Base-by-base conservation (phyloP, 148 eudicot genomes). In the Cornus controversa region DNA sequence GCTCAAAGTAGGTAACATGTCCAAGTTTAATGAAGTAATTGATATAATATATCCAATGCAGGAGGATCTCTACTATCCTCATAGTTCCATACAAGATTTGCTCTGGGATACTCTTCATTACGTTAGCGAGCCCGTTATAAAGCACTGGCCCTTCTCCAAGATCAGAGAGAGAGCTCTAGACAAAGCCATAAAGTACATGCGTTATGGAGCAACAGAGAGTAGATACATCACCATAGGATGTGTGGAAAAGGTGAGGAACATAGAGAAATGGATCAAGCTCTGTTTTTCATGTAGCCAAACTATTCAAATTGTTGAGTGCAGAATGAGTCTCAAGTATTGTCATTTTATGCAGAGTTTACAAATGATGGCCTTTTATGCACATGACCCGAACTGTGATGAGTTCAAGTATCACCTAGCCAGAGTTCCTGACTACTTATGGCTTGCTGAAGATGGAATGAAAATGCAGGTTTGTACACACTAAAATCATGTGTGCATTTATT, bases 371-470 rank as follows among this genome's bases (percentile, higher is more conserved):
- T 77, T 73, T 66, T 77, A 73, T 57, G 74, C 58, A 2, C 66
- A 77, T 25, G 31, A 69, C 16, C 79, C 79, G 0, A 57, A 58
- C 36, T 40, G 73, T 14, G 42, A 77, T 4, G 80, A 69, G 40
- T 77, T 69, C 58, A 77, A 70, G 54, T 42, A 69, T 60, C 80
- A 77, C 34, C 80, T 77, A 4, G 80, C 80, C 20, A 25, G 74
- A 60, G 68, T 60, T 77, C 69, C 74, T 10, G 80, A 77, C 40
- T 77, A 23, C 40, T 37, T 77, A 23, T 77, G 80, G 80, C 37
- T 77, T 36, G 80, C 80, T 10, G 80, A 77, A 26, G 79, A 76
- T 76, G 79, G 79, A 28, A 76, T 76, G 79, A 76, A 67, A 76
- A 31, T 68, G 64, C 76, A 72, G 37, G 66, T 72, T 5, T 10